These are phyloP conservation scores for Peronospora destructor DNA, from an alignment of 352 stramenopile species.

Conservation along the genomic window DNA sequence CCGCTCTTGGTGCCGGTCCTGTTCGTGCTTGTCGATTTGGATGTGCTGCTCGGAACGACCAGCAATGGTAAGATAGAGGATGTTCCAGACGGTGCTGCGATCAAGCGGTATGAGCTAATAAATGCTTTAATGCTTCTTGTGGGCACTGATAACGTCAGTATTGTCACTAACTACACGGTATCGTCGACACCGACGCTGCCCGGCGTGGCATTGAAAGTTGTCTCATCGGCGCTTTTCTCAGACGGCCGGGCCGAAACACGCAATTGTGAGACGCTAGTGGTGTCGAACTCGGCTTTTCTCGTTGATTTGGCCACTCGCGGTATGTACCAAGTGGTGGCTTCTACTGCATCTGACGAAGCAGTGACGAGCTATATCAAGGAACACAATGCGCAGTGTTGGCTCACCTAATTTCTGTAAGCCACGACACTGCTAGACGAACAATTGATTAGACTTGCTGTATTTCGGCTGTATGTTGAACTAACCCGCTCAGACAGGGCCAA, in stretches of 20 bases:
- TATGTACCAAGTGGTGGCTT: slow-evolving; percentile 20
- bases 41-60: slow-evolving; percentile 18
- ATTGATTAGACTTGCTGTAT: slow-evolving; percentile 35
- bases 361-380: slow-evolving; percentile 25
- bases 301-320: slow-evolving; percentile 14
- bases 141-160: slow-evolving; percentile 19
- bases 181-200: slow-evolving; percentile 18
- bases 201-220: slow-evolving; percentile 6
- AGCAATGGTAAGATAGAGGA: slow-evolving; percentile 13
- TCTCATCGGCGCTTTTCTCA: slow-evolving; percentile 8
- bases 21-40: slow-evolving; percentile 27
- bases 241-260: slow-evolving; percentile 13
- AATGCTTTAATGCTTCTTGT: slow-evolving; percentile 16
- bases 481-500: slow-evolving; percentile 9
- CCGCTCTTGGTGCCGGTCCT: slow-evolving; percentile 28
- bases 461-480: slow-evolving; percentile 16
- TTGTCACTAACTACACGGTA: slow-evolving; percentile 25
- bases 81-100: slow-evolving; percentile 11
- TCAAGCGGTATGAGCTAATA: slow-evolving; percentile 18
- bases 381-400: slow-evolving; percentile 20
- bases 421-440: slow-evolving; percentile 8
- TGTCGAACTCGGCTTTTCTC: slow-evolving; percentile 17
- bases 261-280: slow-evolving; percentile 29
- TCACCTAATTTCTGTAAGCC: slow-evolving; percentile 10
- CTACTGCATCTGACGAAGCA: slow-evolving; percentile 9